phyloP scores from a whole-genome alignment of 495 filamentous ascomycete species.

The Aspergillus campestris region DNA sequence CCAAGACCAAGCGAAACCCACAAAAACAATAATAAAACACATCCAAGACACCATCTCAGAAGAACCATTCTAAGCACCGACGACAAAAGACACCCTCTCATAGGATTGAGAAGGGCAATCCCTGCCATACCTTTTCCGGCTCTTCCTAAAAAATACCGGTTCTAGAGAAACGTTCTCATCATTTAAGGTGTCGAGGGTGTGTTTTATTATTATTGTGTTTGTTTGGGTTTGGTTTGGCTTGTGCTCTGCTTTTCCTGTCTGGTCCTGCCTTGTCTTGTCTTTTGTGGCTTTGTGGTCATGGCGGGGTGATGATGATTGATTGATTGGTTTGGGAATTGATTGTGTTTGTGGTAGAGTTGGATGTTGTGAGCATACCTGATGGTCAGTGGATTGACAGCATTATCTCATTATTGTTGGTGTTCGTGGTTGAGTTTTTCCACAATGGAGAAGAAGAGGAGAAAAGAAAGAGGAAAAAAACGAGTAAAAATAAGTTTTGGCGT shows the following conservation, averaged over 20 bases:
- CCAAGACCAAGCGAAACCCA: conserved; percentile 1
- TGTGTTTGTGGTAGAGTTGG: neutral
- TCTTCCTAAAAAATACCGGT: conserved; percentile 43
- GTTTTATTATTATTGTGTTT: conserved; percentile 12
- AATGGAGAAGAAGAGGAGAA: neutral
- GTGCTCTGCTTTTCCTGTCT: neutral
- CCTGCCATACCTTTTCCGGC: conserved; percentile 45
- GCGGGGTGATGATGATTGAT: neutral
- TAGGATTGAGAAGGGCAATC: conserved; percentile 3
- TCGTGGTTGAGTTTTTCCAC: neutral
- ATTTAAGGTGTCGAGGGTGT: conserved; percentile 18
- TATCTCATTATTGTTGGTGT: neutral
- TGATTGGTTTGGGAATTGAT: neutral
- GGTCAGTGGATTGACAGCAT: too few species aligned
- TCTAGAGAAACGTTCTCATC: conserved; percentile 39
- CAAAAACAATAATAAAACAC: conserved; percentile 5
- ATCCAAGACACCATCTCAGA: conserved; percentile 21
- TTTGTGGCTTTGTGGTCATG: too few species aligned
- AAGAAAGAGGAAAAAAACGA: neutral
- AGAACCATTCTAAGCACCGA: conserved; percentile 49
- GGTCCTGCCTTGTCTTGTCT: too few species aligned
- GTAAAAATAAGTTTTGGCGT: conserved; percentile 2
- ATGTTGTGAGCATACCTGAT: neutral
- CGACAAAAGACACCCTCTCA: conserved; percentile 17
- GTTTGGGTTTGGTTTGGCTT: conserved; percentile 2